phyloP scores from a whole-genome alignment of 805 yeast species.

The Phaffomyces opuntiae region DNA sequence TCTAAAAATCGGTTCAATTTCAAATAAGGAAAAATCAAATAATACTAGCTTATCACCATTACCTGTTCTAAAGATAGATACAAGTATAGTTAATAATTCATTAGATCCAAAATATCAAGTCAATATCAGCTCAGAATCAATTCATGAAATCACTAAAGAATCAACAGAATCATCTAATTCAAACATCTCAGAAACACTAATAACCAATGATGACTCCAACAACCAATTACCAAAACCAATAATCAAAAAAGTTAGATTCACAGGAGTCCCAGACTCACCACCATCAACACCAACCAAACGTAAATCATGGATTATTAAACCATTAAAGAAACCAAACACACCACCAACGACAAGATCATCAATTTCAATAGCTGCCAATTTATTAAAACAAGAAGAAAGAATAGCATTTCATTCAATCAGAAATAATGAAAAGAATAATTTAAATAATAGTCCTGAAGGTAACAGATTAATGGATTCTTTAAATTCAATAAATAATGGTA shows the following conservation, averaged over 20 bases:
- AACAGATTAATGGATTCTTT: too few relatives aligned
- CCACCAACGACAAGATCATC: constrained; percentile 7
- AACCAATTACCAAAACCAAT: constrained; percentile 1
- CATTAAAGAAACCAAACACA: not conserved
- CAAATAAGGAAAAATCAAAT: too few relatives aligned
- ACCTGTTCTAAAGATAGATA: not conserved
- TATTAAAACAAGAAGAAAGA: constrained; percentile 19
- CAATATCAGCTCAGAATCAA: too few relatives aligned
- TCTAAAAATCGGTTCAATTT: too few relatives aligned
- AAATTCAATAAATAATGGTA: too few relatives aligned
- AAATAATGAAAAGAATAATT: constrained; percentile 10
- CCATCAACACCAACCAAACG: constrained; percentile 12
- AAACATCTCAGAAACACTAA: too few relatives aligned
- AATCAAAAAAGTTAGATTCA: constrained; percentile 22
- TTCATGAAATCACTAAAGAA: not conserved
- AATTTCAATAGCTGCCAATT: constrained; percentile 17
- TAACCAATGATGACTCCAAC: not conserved
- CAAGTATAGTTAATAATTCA: not conserved
- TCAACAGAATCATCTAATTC: not conserved
- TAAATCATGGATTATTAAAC: not conserved
- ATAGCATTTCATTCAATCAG: constrained; percentile 18
- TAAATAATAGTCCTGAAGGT: too few relatives aligned
- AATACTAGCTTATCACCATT: not conserved
- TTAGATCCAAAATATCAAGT: not conserved
- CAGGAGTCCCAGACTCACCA: constrained; percentile 18